Conservation (phyloP, 768 basidiomycete genomes). For the Baorangia bicolor region DNA sequence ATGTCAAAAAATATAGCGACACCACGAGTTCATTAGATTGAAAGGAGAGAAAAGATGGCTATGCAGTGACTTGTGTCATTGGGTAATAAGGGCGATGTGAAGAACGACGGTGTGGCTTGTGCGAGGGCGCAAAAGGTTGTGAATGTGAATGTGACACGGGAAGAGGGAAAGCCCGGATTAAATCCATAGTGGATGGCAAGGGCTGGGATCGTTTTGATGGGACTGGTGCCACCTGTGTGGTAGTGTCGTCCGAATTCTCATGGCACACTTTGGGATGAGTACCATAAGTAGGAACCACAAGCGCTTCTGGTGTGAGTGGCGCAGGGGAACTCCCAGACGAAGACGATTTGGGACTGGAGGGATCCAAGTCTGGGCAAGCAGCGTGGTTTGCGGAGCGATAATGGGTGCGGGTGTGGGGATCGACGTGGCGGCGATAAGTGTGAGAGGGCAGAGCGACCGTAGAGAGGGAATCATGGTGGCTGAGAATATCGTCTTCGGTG, state of each 20-base stretch:
- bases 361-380: constrained; percentile 44
- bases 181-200: constrained; percentile 37
- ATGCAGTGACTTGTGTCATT: constrained; percentile 26
- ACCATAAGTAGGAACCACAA: constrained; percentile 19
- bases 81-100: constrained; percentile 23
- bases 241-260: constrained; percentile 25
- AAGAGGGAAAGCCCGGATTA: constrained; percentile 50
- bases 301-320: constrained; percentile 32
- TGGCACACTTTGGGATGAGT: constrained; percentile 28
- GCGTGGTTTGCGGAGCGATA: constrained; percentile 21
- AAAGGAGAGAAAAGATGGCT: background rate
- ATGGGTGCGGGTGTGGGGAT: constrained; percentile 19
- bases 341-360: constrained; percentile 40
- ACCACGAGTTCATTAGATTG: constrained; percentile 22
- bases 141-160: constrained; percentile 34
- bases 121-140: constrained; percentile 19
- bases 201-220: constrained; percentile 26
- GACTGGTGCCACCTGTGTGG: constrained; percentile 27
- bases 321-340: constrained; percentile 36
- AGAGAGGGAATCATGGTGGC: constrained; percentile 39
- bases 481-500: constrained; percentile 61
- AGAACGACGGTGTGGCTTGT: constrained; percentile 28
- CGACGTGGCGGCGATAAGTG: constrained; percentile 26
- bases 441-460: constrained; percentile 28
- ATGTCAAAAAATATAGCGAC: constrained; percentile 36